A percentile compares a stretch with the other conserved stretches of the same genome.
phyloP scores from a whole-genome alignment of 2,329 filamentous ascomycete genomes.

The Pseudogymnoascus sp. region DNA sequence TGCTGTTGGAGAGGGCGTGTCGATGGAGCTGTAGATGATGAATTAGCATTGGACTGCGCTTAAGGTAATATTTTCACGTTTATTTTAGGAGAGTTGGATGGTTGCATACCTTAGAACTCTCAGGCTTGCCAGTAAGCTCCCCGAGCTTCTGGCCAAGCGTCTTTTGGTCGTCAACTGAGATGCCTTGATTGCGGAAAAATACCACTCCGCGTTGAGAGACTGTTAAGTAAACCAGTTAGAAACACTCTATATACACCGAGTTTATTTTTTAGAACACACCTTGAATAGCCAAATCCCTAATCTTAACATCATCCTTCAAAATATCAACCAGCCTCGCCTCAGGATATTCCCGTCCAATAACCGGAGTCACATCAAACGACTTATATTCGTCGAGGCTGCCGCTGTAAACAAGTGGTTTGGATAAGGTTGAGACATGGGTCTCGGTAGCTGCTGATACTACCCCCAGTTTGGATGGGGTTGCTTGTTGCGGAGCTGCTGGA shows the following conservation, averaged over 20 bases:
- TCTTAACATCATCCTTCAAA: constrained; percentile 26
- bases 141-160: constrained; percentile 41
- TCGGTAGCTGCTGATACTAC: constrained; percentile 16
- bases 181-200: constrained; percentile 45
- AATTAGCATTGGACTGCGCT: not conserved
- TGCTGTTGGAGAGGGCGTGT: constrained; percentile 41
- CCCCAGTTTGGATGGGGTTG: constrained; percentile 11
- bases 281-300: constrained; percentile 28
- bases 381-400: constrained; percentile 22
- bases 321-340: constrained; percentile 32
- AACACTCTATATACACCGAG: not conserved
- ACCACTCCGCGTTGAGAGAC: constrained; percentile 46
- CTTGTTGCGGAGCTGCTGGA: constrained; percentile 8
- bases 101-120: constrained; percentile 29
- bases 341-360: constrained; percentile 36
- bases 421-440: constrained; percentile 11
- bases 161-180: constrained; percentile 44
- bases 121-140: constrained; percentile 39
- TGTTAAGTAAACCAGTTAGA: constrained; percentile 17
- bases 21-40: constrained; percentile 32
- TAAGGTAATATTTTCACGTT: too few species aligned
- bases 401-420: constrained; percentile 23
- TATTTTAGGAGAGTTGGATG: not conserved
- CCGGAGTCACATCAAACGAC: constrained; percentile 30
- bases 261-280: constrained; percentile 15